Percentiles rank a stretch among this genome's conserved stretches.
Evolutionary conservation across 805 yeast species (phyloP).

Genomic region (Metschnikowia reukaufii): DNA sequence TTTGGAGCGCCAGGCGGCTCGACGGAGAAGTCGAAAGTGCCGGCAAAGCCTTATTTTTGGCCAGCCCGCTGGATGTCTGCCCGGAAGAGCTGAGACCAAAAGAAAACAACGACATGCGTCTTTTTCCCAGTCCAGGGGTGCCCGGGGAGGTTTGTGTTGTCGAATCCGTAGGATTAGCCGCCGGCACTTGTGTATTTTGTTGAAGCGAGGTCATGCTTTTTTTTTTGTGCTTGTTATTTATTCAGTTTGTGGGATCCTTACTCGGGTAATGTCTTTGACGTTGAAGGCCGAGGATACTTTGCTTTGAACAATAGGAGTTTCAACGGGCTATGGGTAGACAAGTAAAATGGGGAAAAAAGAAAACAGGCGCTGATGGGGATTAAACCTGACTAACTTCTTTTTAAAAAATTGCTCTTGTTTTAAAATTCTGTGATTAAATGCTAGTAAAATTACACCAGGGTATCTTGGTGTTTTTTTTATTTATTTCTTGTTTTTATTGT

Average conservation of each 20-base stretch:
- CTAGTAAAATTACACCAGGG: neutral
- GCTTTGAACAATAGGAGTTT: neutral
- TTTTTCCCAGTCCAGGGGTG: slow-evolving; percentile 12
- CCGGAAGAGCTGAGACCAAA: slow-evolving; percentile 19
- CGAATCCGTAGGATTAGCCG: neutral
- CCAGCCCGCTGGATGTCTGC: slow-evolving; percentile 7
- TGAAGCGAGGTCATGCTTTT: neutral
- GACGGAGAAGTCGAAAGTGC: slow-evolving; percentile 19
- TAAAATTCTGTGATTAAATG: too few species aligned
- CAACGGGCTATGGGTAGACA: neutral
- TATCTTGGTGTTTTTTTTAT: neutral
- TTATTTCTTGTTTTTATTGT: neutral
- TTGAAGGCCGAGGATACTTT: neutral
- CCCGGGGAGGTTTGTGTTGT: neutral
- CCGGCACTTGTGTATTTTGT: neutral
- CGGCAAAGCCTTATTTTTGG: slow-evolving; percentile 12
- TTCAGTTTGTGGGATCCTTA: neutral
- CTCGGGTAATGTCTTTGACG: neutral
- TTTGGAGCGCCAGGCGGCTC: neutral
- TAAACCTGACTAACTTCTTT: too few species aligned
- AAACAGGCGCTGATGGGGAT: neutral
- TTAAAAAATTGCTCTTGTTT: too few species aligned
- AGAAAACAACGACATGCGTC: slow-evolving; percentile 27
- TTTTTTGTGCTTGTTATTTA: neutral
- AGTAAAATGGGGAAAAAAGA: neutral